phyloP scores from a whole-genome alignment of 2,329 filamentous ascomycete species.

The Alternaria tenuissima region DNA sequence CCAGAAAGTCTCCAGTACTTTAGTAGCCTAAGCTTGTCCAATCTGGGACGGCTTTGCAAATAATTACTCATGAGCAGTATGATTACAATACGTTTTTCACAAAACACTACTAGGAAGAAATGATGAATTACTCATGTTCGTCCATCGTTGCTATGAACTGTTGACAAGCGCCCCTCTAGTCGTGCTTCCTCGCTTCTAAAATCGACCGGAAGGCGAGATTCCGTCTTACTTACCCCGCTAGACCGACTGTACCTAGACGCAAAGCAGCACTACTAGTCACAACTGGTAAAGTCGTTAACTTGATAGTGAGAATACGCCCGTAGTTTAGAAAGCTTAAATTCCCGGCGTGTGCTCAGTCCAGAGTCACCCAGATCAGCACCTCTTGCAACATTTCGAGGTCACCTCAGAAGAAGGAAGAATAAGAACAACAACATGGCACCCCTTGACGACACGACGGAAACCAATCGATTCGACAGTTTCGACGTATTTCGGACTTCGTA shows the following conservation, averaged over 20 bases:
- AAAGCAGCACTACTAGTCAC: neutral
- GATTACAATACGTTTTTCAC: neutral
- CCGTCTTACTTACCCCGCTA: neutral
- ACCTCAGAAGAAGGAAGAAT: neutral
- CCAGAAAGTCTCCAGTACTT: neutral
- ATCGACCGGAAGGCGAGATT: neutral
- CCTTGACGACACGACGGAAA: slow-evolving; percentile 28
- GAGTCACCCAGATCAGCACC: neutral
- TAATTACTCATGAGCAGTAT: neutral
- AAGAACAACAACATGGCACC: neutral
- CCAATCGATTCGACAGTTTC: slow-evolving; percentile 51
- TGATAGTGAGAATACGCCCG: neutral
- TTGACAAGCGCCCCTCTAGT: neutral
- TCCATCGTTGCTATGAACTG: neutral
- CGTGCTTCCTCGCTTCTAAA: neutral
- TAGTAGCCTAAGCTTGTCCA: neutral
- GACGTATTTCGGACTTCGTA: slow-evolving; percentile 52
- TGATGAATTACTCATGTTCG: neutral
- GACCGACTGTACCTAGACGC: neutral
- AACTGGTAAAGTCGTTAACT: neutral
- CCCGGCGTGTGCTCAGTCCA: neutral
- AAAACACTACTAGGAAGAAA: neutral
- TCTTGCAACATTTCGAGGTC: neutral
- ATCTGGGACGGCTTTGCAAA: neutral
- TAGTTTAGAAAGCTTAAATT: neutral